phyloP scores from a whole-genome alignment of 371 early-diverging fungal genomes.

The Smittium mucronatum region DNA sequence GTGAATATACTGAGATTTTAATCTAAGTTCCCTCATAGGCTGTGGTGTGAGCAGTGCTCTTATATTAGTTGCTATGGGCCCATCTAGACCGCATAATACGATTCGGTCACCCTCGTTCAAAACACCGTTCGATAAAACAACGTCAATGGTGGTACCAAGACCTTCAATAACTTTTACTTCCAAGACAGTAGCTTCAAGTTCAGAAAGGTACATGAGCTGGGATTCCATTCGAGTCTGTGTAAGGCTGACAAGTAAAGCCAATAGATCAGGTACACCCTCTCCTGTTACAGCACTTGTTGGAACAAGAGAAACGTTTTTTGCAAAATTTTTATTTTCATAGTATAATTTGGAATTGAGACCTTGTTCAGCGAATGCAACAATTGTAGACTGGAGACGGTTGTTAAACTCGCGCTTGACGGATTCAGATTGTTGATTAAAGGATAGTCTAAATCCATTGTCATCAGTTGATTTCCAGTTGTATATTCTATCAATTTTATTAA shows the following conservation, averaged over 20 bases:
- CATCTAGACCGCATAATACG: slow-evolving; percentile 93
- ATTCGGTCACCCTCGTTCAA: slow-evolving; percentile 97
- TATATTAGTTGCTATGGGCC: slow-evolving; percentile 92
- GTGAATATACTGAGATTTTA: slow-evolving; percentile 93
- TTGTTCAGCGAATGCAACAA: slow-evolving; percentile 91
- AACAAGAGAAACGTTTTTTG: slow-evolving; percentile 92
- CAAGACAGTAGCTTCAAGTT: slow-evolving; percentile 96
- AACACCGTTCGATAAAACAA: slow-evolving; percentile 95
- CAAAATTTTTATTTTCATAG: slow-evolving; percentile 93
- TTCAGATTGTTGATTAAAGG: slow-evolving; percentile 64
- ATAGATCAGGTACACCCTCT: slow-evolving; percentile 98
- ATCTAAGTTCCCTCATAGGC: slow-evolving; percentile 95
- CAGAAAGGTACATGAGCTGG: slow-evolving; percentile 88
- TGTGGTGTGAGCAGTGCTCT: slow-evolving; percentile 96
- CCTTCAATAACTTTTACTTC: slow-evolving; percentile 99
- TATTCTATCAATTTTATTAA: slow-evolving; percentile 99
- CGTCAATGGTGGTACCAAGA: slow-evolving; percentile 98
- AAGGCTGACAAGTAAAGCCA: slow-evolving; percentile 83
- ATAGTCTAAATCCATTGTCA: slow-evolving; percentile 68
- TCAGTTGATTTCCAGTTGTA: slow-evolving; percentile 89
- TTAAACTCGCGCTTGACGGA: slow-evolving; percentile 81
- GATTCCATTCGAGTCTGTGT: slow-evolving; percentile 94
- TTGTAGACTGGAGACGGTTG: slow-evolving; percentile 66
- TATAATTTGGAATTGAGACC: slow-evolving; percentile 93
- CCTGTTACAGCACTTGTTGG: slow-evolving; percentile 99